Evolutionary conservation across 225 moss, liverwort and hornwort species (phyloP).

Genomic region (Anthoceros angustus): DNA sequence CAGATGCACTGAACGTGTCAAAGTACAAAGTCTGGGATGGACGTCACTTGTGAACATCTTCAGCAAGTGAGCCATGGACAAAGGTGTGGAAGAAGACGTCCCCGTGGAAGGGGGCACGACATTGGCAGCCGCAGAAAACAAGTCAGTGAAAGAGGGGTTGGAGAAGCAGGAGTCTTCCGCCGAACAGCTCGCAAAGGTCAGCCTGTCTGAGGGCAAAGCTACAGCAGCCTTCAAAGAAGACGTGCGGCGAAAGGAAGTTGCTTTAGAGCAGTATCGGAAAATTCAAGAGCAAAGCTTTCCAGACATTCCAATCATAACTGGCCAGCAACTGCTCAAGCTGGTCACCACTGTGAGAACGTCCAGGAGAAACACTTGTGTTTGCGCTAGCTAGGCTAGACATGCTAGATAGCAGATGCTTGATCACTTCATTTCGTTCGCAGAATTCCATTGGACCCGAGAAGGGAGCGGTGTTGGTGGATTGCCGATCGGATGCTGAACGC

Average conservation of each 20-base stretch:
- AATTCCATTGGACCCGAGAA: neutral
- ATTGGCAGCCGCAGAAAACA: neutral
- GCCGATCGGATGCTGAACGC: slow-evolving; percentile 37
- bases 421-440: neutral
- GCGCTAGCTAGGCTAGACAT: neutral
- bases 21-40: too few relatives aligned
- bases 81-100: too few relatives aligned
- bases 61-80: too few relatives aligned
- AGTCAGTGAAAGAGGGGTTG: neutral
- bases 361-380: neutral
- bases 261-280: neutral
- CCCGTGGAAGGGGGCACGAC: neutral
- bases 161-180: neutral
- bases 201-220: neutral
- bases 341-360: neutral
- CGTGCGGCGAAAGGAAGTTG: neutral
- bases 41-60: too few relatives aligned
- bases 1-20: too few relatives aligned
- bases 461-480: slow-evolving; percentile 27
- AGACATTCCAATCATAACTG: neutral
- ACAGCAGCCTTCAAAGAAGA: neutral
- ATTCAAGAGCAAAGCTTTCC: neutral
- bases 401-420: neutral
- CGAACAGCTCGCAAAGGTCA: neutral
- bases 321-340: slow-evolving; percentile 1